These are phyloP conservation scores for Diatrype stigma DNA, from an alignment of 2,329 filamentous ascomycete genomes.

Conservation along the genomic window DNA sequence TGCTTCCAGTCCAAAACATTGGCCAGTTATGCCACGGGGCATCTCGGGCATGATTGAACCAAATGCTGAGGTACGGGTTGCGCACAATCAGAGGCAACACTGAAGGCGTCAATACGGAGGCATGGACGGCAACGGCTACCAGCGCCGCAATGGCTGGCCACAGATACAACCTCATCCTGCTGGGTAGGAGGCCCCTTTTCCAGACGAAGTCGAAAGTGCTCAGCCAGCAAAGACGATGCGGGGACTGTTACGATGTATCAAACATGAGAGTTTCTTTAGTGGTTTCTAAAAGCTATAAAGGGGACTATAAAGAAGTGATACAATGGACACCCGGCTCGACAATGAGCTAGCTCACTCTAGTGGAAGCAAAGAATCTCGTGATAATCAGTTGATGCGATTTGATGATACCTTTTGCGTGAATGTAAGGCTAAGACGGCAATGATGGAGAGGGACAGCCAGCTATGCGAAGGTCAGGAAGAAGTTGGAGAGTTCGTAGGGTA, in stretches of 20 bases:
- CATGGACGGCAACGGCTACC: slow-evolving; percentile 34
- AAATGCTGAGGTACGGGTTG: slow-evolving; percentile 57
- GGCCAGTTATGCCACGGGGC: slow-evolving; percentile 81
- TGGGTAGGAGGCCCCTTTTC: neutral
- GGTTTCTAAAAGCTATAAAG: neutral
- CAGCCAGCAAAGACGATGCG: neutral
- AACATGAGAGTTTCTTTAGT: neutral
- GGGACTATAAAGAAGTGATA: neutral
- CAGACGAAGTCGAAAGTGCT: neutral
- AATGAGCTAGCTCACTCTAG: neutral
- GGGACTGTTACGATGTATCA: neutral
- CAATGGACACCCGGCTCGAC: neutral
- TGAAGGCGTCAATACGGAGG: slow-evolving; percentile 51
- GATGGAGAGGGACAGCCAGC: neutral
- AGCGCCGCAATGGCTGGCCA: slow-evolving; percentile 25
- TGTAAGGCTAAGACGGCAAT: neutral
- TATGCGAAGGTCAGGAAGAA: neutral
- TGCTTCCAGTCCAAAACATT: slow-evolving; percentile 70
- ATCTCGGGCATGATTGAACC: slow-evolving; percentile 63
- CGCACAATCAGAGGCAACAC: slow-evolving; percentile 55
- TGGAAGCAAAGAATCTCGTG: neutral
- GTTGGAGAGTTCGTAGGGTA: neutral
- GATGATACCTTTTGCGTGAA: neutral
- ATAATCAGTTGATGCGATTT: neutral
- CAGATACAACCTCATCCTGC: slow-evolving; percentile 23